A percentile compares a stretch with the other conserved stretches of the same genome.
phyloP scores from a whole-genome alignment of 1,284 basidiomycete species.

The Somion occarium region DNA sequence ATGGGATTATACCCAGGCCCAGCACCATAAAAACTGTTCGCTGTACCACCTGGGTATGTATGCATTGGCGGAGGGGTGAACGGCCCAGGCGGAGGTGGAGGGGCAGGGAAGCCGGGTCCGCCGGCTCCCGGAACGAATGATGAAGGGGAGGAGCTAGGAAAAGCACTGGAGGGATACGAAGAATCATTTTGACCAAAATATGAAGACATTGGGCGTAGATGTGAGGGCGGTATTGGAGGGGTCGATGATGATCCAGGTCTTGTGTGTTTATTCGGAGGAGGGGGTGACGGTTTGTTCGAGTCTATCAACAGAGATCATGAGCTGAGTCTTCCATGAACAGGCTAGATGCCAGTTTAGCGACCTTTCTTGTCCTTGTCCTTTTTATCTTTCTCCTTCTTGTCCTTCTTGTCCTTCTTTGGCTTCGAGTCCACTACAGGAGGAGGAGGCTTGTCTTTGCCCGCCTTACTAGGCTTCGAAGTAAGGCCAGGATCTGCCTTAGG shows the following conservation, averaged over 20 bases:
- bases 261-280: conserved; percentile 18
- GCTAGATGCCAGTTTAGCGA: neutral
- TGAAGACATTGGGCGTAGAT: conserved; percentile 10
- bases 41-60: neutral
- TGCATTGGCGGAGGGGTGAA: neutral
- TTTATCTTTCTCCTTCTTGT: conserved; percentile 16
- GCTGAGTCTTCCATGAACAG: neutral
- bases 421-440: conserved; percentile 5
- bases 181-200: conserved; percentile 14
- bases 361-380: conserved; percentile 18
- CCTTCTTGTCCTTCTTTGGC: conserved; percentile 11
- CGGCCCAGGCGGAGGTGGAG: neutral
- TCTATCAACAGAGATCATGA: neutral
- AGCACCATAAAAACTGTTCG: neutral
- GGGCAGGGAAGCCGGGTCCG: neutral
- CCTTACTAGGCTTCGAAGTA: conserved; percentile 5
- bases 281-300: neutral
- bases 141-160: conserved; percentile 13
- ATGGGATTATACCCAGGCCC: neutral
- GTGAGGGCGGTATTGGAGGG: neutral
- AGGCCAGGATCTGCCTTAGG: conserved; percentile 33
- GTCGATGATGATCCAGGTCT: conserved; percentile 24
- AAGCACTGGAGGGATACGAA: conserved; percentile 7
- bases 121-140: neutral
- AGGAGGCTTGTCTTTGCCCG: conserved; percentile 5